These are phyloP conservation scores for Starmerella riodocensis DNA, from an alignment of 805 yeast species.

Conservation along the genomic window DNA sequence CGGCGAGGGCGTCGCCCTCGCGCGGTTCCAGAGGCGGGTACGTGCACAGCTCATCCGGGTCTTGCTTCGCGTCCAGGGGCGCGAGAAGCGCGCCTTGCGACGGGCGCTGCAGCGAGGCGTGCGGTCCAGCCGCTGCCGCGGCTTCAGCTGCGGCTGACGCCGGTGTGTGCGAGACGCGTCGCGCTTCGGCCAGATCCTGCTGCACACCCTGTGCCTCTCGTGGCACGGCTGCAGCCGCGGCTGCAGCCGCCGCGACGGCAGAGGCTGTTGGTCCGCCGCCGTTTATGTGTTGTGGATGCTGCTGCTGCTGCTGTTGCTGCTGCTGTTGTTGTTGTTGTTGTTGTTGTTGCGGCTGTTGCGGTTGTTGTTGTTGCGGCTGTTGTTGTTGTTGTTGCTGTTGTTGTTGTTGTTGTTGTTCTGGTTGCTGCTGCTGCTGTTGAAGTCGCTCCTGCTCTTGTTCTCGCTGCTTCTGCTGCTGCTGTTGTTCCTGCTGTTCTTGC, in stretches of 20 bases:
- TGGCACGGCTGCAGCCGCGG: background rate
- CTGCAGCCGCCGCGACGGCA: background rate
- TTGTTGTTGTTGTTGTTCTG: background rate
- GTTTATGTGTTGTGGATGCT: too few species aligned
- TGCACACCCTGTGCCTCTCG: background rate
- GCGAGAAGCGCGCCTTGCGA: background rate
- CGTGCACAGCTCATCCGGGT: constrained; percentile 11
- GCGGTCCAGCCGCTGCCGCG: background rate
- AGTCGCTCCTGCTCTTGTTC: too few species aligned
- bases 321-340: too few species aligned
- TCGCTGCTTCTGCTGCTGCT: too few species aligned
- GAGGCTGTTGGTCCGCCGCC: too few species aligned
- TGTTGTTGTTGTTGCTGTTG: background rate
- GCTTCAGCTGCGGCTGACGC: too few species aligned
- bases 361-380: too few species aligned
- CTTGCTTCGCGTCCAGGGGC: background rate
- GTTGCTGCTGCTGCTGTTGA: too few species aligned
- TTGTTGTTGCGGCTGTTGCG: too few species aligned
- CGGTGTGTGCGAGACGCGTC: background rate
- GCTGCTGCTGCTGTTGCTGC: too few species aligned
- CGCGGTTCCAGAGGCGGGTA: constrained; percentile 16
- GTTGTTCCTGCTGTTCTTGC: too few species aligned
- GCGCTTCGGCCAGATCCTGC: background rate
- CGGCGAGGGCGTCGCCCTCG: constrained; percentile 10
- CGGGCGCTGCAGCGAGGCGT: background rate